Percentiles rank a stretch among this genome's conserved stretches.
phyloP scores from a whole-genome alignment of 1,284 basidiomycete species.

The Ceratobasidium sp. region DNA sequence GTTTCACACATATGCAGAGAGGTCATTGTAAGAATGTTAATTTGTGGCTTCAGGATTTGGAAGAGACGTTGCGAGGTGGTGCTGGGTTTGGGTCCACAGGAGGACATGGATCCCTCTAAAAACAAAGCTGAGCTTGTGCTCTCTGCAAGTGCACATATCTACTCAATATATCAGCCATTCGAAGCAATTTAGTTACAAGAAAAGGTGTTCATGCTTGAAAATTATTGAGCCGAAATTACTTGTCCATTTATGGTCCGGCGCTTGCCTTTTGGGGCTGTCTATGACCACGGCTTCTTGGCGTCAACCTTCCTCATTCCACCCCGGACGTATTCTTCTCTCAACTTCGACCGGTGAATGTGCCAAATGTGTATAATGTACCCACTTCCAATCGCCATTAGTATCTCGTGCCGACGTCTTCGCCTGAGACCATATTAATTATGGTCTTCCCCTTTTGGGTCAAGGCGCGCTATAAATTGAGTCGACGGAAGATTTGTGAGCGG shows the following conservation, averaged over 20 bases:
- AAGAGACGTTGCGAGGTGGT: conserved; percentile 85
- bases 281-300: conserved; percentile 27
- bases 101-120: conserved; percentile 53
- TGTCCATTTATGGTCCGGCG: neutral
- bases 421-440: neutral
- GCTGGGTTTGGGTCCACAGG: conserved; percentile 97
- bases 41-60: conserved; percentile 70
- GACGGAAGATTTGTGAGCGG: neutral
- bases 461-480: neutral
- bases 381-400: conserved; percentile 39
- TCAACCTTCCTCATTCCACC: neutral
- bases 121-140: neutral
- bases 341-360: conserved; percentile 40
- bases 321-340: conserved; percentile 8
- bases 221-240: no score
- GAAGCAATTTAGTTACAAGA: no score
- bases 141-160: neutral
- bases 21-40: conserved; percentile 19
- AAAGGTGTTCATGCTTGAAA: no score
- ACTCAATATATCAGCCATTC: no score
- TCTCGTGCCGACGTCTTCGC: conserved; percentile 4
- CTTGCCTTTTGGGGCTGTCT: neutral
- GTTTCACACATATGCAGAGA: neutral
- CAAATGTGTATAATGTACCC: conserved; percentile 38
- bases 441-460: neutral